Evolutionary conservation across 176 grass and related monocot genomes (phyloP).

Genomic region (Leersia perrieri): DNA sequence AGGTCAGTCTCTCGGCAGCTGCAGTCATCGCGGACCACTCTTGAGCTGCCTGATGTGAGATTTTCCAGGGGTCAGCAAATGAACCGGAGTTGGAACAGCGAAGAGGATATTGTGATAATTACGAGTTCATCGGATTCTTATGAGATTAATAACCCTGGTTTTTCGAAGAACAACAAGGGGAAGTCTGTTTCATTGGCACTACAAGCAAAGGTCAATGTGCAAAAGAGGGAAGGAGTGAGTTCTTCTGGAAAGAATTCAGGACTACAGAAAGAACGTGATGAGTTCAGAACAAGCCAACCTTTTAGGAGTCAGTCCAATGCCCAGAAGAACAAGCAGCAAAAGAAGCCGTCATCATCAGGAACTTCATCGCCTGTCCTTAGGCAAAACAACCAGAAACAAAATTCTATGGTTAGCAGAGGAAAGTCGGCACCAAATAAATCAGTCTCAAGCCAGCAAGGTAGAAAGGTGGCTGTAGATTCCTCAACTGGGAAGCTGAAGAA

Average conservation of each 20-base stretch:
- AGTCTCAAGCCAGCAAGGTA: conserved; percentile 52
- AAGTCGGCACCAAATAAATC: conserved; percentile 57
- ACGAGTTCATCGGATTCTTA: conserved; percentile 54
- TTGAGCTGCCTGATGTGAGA: conserved; percentile 36
- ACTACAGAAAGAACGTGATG: conserved; percentile 56
- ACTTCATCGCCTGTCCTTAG: conserved; percentile 52
- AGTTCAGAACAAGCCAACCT: conserved; percentile 52
- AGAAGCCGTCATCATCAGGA: conserved; percentile 45
- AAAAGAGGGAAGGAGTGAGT: conserved; percentile 68
- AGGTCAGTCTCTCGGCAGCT: conserved; percentile 35
- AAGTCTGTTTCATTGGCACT: conserved; percentile 70
- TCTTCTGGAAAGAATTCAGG: conserved; percentile 44
- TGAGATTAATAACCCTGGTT: conserved; percentile 49
- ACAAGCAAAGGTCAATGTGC: conserved; percentile 83
- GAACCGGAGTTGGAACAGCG: conserved; percentile 45
- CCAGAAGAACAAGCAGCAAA: conserved; percentile 63
- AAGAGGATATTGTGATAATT: conserved; percentile 71
- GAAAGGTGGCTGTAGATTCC: conserved; percentile 55
- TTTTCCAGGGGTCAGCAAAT: conserved; percentile 44
- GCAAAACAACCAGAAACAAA: conserved; percentile 93
- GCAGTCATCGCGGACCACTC: conserved; percentile 44
- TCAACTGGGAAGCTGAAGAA: conserved; percentile 63
- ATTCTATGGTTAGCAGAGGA: conserved; percentile 46
- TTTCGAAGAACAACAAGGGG: conserved; percentile 62
- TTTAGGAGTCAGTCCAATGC: conserved; percentile 47